Conservation (phyloP, 371 early-diverging fungal genomes). For the Apophysomyces trapeziformis region DNA sequence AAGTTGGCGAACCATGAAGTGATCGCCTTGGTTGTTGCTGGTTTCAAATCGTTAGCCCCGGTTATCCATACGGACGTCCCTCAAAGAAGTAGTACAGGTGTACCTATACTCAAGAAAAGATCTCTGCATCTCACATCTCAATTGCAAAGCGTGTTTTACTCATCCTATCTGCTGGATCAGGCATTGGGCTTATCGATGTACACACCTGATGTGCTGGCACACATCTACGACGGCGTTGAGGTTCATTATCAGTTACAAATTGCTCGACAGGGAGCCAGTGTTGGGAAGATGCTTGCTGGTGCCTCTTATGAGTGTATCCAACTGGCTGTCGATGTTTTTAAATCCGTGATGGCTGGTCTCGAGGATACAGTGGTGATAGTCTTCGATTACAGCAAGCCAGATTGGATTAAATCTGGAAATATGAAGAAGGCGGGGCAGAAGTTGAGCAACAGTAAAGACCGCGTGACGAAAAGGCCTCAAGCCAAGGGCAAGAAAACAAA, state of each 20-base stretch:
- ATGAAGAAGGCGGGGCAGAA: constrained; percentile 25
- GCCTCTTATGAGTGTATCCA: constrained; percentile 15
- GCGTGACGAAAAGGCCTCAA: constrained; percentile 4
- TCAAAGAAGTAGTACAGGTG: constrained; percentile 4
- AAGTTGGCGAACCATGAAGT: constrained; percentile 40
- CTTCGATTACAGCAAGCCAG: constrained; percentile 33
- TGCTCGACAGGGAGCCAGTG: constrained; percentile 31
- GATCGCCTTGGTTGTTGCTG: constrained; percentile 35
- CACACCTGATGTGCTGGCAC: constrained; percentile 16
- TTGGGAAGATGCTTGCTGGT: constrained; percentile 29
- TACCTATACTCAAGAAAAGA: constrained; percentile 34
- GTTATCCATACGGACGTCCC: neutral
- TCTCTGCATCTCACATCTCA: constrained; percentile 44
- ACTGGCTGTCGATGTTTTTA: constrained; percentile 24
- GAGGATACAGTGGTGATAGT: constrained; percentile 19
- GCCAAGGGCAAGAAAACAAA: constrained; percentile 19
- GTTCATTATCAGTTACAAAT: constrained; percentile 33
- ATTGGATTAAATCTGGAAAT: constrained; percentile 17
- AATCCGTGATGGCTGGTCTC: constrained; percentile 21
- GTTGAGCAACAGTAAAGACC: constrained; percentile 2
- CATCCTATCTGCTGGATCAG: constrained; percentile 41
- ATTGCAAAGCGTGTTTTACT: constrained; percentile 36
- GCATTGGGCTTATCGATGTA: constrained; percentile 21
- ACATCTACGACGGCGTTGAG: constrained; percentile 28
- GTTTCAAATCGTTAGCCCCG: constrained; percentile 28